Base-by-base conservation (phyloP, 768 basidiomycete genomes). In the Leucosporidium yakuticum region DNA sequence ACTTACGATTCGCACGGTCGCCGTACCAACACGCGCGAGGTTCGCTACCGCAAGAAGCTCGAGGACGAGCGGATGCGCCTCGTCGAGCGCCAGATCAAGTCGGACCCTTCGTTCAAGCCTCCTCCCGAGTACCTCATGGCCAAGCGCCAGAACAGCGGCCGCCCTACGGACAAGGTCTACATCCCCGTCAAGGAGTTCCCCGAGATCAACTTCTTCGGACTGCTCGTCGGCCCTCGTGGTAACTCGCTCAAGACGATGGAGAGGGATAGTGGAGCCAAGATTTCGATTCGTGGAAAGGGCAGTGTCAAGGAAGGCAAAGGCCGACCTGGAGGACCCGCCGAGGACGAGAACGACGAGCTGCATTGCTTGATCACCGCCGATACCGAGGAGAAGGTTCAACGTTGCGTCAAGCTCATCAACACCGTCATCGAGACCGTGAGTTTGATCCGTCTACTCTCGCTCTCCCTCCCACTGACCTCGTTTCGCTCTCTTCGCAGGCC, bases 211-310 rank as follows among this genome's bases (percentile, higher is more conserved):
- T 99, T 98, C 82, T 98, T 99, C 76, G 96, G 96, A 74, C 83
- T 99, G 69, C 85, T 99, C 69, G 95, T 99, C 71, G 96, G 96
- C 49, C 96, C 96, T 76, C 89, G 96, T 76, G 96, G 96, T 56
- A 98, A 99, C 78, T 94, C 94, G 81, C 81, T 98, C 84, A 99
- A 99, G 84, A 94, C 92, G 81, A 99, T 99, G 96, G 96, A 99
- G 80, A 84, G 90, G 66, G 91, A 97, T 76, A 91, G 89, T 76
- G 96, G 96, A 44, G 96, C 96, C 9, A 98, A 98, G 81, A 99
- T 99, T 76, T 91, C 89, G 74, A 99, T 99, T 72, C 85, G 96
- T 69, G 96, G 96, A 64, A 98, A 98, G 80, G 96, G 96, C 50
- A 92, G 90, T 78, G 93, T 98, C 51, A 99, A 99, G 80, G 96